These are phyloP conservation scores for Aspergillus heteromorphus DNA, from an alignment of 495 filamentous ascomycete genomes.

Conservation along the genomic window DNA sequence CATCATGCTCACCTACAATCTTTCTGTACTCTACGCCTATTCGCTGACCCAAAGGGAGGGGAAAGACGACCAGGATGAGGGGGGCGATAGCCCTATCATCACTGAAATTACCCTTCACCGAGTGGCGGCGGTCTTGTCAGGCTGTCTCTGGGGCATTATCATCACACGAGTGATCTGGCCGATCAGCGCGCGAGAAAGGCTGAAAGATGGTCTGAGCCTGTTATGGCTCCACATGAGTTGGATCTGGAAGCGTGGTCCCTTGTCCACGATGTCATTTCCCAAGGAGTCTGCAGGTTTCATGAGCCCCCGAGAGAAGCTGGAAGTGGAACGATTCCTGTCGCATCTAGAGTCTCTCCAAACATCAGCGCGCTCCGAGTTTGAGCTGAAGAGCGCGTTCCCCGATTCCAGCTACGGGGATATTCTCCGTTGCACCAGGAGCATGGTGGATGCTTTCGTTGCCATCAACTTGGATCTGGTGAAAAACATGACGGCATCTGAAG, in stretches of 20 bases:
- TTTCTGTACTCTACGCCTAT: slow-evolving; percentile 94
- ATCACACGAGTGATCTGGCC: slow-evolving; percentile 90
- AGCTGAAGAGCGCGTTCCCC: slow-evolving; percentile 80
- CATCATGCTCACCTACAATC: slow-evolving; percentile 90
- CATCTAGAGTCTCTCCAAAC: slow-evolving; percentile 65
- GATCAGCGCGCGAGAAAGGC: slow-evolving; percentile 76
- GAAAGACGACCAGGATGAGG: slow-evolving; percentile 68
- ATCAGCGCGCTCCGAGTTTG: slow-evolving; percentile 75
- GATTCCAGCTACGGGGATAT: slow-evolving; percentile 62
- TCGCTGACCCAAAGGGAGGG: slow-evolving; percentile 72
- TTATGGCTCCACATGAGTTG: slow-evolving; percentile 93
- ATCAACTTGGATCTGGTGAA: slow-evolving; percentile 91
- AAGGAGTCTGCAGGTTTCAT: slow-evolving; percentile 60
- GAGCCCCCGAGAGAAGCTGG: slow-evolving; percentile 73
- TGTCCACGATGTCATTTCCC: slow-evolving; percentile 60
- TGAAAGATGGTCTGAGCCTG: slow-evolving; percentile 78
- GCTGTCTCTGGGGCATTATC: slow-evolving; percentile 88
- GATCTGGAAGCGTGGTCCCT: slow-evolving; percentile 93
- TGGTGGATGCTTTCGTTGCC: slow-evolving; percentile 88
- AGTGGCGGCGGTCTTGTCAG: slow-evolving; percentile 78
- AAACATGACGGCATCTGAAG: slow-evolving; percentile 66
- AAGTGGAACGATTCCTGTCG: slow-evolving; percentile 55
- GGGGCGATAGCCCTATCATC: slow-evolving; percentile 78
- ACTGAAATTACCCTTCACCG: slow-evolving; percentile 86
- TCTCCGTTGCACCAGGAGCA: slow-evolving; percentile 69